Conservation (phyloP, 75 land plant genomes). For the Selaginella moellendorffii region DNA sequence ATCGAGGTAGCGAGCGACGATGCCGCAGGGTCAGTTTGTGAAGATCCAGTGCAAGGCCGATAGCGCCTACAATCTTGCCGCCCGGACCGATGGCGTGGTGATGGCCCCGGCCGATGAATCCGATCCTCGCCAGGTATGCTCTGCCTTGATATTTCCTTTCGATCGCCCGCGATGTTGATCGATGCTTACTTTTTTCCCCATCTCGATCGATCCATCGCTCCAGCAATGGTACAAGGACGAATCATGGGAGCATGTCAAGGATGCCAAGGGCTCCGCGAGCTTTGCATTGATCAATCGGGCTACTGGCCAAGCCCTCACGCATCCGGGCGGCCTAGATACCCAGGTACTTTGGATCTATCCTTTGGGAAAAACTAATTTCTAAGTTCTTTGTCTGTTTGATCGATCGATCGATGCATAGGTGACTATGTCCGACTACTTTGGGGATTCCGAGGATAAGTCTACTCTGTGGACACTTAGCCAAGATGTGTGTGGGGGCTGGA, state of each 20-base stretch:
- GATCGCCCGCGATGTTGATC: no score
- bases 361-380: no score
- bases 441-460: neutral
- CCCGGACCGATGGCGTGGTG: constrained; percentile 2
- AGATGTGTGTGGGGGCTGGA: constrained; percentile 8
- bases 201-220: no score
- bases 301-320: neutral
- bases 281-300: neutral
- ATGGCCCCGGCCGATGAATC: constrained; percentile 4
- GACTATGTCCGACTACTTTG: constrained; percentile 5
- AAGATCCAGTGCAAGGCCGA: constrained; percentile 8
- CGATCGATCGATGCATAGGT: no score
- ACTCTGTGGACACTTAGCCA: constrained; percentile 6
- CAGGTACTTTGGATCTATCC: neutral
- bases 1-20: no score
- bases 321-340: neutral
- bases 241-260: neutral
- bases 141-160: neutral
- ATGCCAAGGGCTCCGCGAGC: neutral
- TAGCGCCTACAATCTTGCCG: constrained; percentile 3
- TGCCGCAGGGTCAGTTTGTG: neutral
- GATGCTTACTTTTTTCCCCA: no score
- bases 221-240: neutral
- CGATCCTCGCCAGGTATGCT: constrained; percentile 1
- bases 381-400: no score